Evolutionary conservation across 1,139 yeast genomes (phyloP).

Genomic region (Hyphopichia burtonii): DNA sequence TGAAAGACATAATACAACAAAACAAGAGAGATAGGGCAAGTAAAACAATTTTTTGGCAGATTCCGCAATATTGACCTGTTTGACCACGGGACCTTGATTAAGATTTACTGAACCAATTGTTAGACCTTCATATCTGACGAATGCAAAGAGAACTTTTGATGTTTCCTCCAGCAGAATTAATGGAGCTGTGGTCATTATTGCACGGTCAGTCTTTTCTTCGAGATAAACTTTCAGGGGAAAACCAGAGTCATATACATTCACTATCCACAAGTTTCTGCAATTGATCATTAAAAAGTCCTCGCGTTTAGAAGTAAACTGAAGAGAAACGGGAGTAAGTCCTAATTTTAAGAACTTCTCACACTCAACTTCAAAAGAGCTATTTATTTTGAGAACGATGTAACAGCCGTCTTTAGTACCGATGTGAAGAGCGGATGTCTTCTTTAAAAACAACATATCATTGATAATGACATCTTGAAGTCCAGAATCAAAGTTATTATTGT

Average conservation of each 20-base stretch:
- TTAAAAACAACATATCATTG: background rate
- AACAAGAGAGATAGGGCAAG: conserved; percentile 29
- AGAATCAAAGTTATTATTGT: background rate
- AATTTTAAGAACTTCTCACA: conserved; percentile 18
- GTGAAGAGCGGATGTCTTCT: conserved; percentile 8
- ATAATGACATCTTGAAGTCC: background rate
- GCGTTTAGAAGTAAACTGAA: conserved; percentile 6
- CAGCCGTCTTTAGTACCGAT: conserved; percentile 35
- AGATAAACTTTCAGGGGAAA: conserved; percentile 44
- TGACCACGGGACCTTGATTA: conserved; percentile 24
- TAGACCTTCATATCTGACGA: conserved; percentile 53
- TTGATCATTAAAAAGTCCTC: conserved; percentile 22
- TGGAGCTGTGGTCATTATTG: conserved; percentile 16
- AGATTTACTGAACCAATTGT: conserved; percentile 31
- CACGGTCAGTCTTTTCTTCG: conserved; percentile 31
- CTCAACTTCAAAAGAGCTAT: conserved; percentile 8
- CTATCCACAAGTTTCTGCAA: conserved; percentile 43
- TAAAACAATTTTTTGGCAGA: conserved; percentile 37
- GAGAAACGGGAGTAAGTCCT: conserved; percentile 24
- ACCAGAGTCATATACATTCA: conserved; percentile 29
- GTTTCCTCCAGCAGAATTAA: conserved; percentile 4
- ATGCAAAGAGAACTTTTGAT: conserved; percentile 23
- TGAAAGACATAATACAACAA: conserved; percentile 40
- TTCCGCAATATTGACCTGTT: conserved; percentile 36
- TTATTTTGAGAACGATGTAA: conserved; percentile 15